Percentiles rank a stretch among this genome's conserved stretches.
phyloP scores from a whole-genome alignment of 352 stramenopile genomes.

The Globisporangium echinulatum region DNA sequence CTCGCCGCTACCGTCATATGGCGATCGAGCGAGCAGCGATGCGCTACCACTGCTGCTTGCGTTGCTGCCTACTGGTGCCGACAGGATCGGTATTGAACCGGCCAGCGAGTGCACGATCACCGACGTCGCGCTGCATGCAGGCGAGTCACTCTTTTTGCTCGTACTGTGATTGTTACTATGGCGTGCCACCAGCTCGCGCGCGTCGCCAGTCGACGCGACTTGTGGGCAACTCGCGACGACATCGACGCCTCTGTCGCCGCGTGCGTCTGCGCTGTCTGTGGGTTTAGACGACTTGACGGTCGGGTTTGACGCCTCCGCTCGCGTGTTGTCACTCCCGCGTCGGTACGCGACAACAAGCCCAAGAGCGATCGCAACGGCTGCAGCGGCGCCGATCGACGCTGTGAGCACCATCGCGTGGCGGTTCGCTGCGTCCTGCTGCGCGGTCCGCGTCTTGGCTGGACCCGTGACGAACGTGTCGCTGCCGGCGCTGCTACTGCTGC shows the following conservation, averaged over 20 bases:
- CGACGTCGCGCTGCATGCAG: background rate
- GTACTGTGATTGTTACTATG: background rate
- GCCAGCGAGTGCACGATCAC: background rate
- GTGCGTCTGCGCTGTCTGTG: too few species aligned
- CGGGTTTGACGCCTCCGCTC: too few species aligned
- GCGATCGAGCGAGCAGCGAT: background rate
- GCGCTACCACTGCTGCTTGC: background rate
- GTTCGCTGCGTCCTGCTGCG: conserved; percentile 4
- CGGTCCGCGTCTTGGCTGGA: background rate
- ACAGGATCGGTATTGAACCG: background rate
- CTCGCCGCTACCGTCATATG: background rate
- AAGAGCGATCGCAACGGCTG: conserved; percentile 1
- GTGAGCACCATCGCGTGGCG: conserved; percentile 8
- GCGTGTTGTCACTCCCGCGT: background rate
- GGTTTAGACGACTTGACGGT: too few species aligned
- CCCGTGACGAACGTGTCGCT: background rate
- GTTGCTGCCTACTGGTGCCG: background rate
- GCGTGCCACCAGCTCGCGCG: too few species aligned
- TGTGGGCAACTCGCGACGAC: too few species aligned
- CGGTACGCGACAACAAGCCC: conserved; percentile 6
- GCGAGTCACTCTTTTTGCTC: background rate
- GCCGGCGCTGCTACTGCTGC: background rate
- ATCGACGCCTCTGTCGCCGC: too few species aligned
- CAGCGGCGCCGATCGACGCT: background rate
- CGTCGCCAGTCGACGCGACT: too few species aligned